Conservation (phyloP, 306 rosid genomes). For the Herpetospermum pedunculosum region DNA sequence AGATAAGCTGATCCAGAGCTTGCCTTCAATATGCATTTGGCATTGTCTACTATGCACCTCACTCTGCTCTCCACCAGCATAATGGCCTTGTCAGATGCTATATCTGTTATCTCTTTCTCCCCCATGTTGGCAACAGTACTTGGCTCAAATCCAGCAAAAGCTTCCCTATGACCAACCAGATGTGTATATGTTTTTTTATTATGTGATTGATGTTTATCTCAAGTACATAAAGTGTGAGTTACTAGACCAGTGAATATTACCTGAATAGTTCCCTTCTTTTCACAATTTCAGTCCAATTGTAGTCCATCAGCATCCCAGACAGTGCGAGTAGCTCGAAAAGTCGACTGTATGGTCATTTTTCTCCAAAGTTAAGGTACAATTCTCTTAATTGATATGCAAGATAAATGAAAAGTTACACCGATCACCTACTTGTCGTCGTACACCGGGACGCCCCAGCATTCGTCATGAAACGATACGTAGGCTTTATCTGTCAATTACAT, state of each 20-base stretch:
- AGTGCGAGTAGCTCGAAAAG: slow-evolving; percentile 93
- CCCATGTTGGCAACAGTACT: slow-evolving; percentile 72
- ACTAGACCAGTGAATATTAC: slow-evolving; percentile 16
- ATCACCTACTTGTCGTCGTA: slow-evolving; percentile 66
- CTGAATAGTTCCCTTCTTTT: slow-evolving; percentile 72
- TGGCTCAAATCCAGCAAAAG: slow-evolving; percentile 69
- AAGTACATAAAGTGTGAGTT: background rate
- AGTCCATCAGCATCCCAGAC: slow-evolving; percentile 92
- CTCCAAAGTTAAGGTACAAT: background rate
- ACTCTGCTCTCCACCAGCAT: slow-evolving; percentile 66
- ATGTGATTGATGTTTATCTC: background rate
- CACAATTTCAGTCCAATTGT: slow-evolving; percentile 95
- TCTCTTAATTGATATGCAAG: background rate
- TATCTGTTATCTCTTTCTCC: slow-evolving; percentile 64
- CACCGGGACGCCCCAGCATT: slow-evolving; percentile 97
- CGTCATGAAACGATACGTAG: slow-evolving; percentile 86
- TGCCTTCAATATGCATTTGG: slow-evolving; percentile 89
- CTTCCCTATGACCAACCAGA: slow-evolving; percentile 37
- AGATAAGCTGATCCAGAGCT: slow-evolving; percentile 8
- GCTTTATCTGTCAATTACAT: slow-evolving; percentile 36
- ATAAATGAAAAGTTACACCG: background rate
- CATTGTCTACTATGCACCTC: slow-evolving; percentile 79
- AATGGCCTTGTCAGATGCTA: slow-evolving; percentile 56
- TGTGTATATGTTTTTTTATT: background rate
- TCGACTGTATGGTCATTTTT: slow-evolving; percentile 37